Evolutionary conservation across 2,329 filamentous ascomycete species (phyloP).

Genomic region (Colletotrichum australisinense): DNA sequence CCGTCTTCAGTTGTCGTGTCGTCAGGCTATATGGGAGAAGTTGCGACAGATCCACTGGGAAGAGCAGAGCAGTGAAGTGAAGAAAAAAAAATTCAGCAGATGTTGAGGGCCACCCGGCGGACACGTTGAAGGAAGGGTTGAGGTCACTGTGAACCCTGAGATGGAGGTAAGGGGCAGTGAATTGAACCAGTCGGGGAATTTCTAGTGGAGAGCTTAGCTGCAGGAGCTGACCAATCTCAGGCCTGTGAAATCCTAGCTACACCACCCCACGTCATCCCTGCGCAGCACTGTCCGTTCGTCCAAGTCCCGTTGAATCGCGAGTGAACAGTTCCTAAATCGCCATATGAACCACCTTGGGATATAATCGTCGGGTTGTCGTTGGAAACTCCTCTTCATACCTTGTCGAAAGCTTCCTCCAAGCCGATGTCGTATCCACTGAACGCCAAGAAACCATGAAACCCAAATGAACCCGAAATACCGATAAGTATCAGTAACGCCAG

Average conservation of each 20-base stretch:
- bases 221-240: neutral
- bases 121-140: conserved; percentile 36
- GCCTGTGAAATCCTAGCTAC: neutral
- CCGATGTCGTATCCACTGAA: neutral
- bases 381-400: neutral
- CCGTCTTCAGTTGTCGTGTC: neutral
- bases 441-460: neutral
- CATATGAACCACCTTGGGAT: neutral
- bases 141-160: conserved; percentile 35
- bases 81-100: conserved; percentile 5
- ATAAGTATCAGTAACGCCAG: neutral
- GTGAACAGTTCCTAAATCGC: neutral
- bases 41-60: neutral
- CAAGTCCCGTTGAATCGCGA: neutral
- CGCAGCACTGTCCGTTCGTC: neutral
- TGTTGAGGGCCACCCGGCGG: conserved; percentile 31
- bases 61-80: neutral
- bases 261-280: neutral
- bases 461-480: neutral
- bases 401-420: neutral
- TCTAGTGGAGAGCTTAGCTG: conserved; percentile 18
- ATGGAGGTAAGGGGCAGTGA: neutral
- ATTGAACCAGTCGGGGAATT: conserved; percentile 31
- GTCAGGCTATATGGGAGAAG: neutral
- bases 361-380: neutral